Evolutionary conservation across 2,329 filamentous ascomycete genomes (phyloP).

Genomic region (Drechslerella stenobrocha): DNA sequence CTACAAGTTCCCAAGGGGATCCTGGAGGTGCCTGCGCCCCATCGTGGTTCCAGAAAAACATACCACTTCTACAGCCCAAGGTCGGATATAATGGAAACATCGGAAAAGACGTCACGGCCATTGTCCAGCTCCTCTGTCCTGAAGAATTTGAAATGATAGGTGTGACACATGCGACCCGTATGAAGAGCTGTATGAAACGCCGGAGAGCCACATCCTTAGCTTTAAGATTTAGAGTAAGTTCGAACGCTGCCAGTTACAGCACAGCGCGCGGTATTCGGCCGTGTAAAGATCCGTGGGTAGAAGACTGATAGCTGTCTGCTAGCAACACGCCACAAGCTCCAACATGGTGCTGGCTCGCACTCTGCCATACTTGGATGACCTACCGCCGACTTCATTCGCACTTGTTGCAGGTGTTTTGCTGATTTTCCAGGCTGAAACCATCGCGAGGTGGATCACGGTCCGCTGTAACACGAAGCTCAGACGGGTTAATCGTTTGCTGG

Average conservation of each 20-base stretch:
- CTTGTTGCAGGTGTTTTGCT: conserved; percentile 4
- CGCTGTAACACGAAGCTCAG: neutral
- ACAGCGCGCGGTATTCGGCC: too few species aligned
- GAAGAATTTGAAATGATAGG: conserved; percentile 21
- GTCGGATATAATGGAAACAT: neutral
- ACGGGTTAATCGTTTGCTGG: neutral
- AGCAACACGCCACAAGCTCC: conserved; percentile 16
- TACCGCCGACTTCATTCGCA: conserved; percentile 17
- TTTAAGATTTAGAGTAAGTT: conserved; percentile 15
- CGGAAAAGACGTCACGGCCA: conserved; percentile 2
- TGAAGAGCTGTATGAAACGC: conserved; percentile 17
- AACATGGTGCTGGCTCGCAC: conserved; percentile 5
- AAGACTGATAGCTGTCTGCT: conserved; percentile 2
- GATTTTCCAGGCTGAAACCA: neutral
- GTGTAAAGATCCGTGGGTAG: too few species aligned
- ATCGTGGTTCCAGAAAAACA: neutral
- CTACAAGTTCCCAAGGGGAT: neutral
- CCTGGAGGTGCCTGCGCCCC: neutral
- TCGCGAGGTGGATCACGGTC: conserved; percentile 8
- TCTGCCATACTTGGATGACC: conserved; percentile 6
- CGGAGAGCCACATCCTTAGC: neutral
- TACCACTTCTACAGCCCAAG: neutral
- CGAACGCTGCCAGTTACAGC: neutral
- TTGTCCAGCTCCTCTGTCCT: conserved; percentile 32
- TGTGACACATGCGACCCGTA: conserved; percentile 1